Conservation (phyloP, 345 rosid genomes). For the Hypericum androsaemum region DNA sequence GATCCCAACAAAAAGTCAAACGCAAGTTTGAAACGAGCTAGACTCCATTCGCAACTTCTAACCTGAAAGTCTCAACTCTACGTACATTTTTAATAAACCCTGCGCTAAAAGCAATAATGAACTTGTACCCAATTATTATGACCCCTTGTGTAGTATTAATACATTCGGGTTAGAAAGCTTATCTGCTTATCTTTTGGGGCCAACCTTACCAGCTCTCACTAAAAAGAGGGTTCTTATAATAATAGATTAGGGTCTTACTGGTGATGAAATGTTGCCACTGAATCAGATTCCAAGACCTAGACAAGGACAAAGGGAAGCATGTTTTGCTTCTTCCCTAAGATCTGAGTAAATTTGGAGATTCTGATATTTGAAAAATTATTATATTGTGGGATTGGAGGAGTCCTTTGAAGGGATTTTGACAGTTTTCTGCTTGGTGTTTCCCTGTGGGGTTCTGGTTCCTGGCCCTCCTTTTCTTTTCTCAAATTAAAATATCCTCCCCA, state of each 20-base stretch:
- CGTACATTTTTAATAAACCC: too few species aligned
- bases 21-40: too few species aligned
- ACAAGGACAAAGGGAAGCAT: slow-evolving; percentile 70
- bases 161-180: slow-evolving; percentile 18
- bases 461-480: slow-evolving; percentile 20
- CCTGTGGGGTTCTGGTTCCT: slow-evolving; percentile 41
- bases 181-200: slow-evolving; percentile 26
- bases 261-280: slow-evolving; percentile 34
- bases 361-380: slow-evolving; percentile 13
- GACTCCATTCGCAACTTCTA: too few species aligned
- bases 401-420: slow-evolving; percentile 39
- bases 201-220: slow-evolving; percentile 39
- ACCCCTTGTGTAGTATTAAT: too few species aligned
- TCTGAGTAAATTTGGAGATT: slow-evolving; percentile 35
- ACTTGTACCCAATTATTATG: too few species aligned
- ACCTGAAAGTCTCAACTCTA: too few species aligned
- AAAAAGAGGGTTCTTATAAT: slow-evolving; percentile 12
- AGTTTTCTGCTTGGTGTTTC: slow-evolving; percentile 70
- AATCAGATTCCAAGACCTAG: slow-evolving; percentile 53
- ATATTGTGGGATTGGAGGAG: slow-evolving; percentile 23
- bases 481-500: slow-evolving; percentile 10
- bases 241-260: slow-evolving; percentile 31
- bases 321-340: slow-evolving; percentile 23
- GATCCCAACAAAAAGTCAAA: too few species aligned
- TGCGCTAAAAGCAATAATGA: too few species aligned